These are phyloP conservation scores for Brassica hybrid DNA, from an alignment of 441 rosid genomes.

Conservation along the genomic window DNA sequence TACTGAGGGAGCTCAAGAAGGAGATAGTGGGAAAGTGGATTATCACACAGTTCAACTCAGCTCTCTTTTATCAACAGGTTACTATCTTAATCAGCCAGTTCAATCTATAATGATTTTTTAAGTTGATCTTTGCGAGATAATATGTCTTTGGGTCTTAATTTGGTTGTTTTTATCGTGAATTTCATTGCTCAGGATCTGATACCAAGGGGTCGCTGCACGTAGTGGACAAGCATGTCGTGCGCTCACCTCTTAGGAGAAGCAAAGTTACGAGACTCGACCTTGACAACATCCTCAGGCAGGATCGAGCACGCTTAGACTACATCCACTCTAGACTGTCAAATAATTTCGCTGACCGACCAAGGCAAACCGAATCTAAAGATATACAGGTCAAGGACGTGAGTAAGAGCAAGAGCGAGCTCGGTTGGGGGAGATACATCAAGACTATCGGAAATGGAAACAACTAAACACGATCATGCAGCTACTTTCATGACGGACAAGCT, in stretches of 20 bases:
- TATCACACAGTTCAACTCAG: conserved; percentile 30
- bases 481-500: not conserved
- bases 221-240: conserved; percentile 68
- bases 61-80: not conserved
- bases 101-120: conserved; percentile 3
- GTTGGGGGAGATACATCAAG: not conserved
- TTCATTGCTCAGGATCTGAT: not conserved
- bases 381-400: conserved; percentile 54
- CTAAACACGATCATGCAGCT: not conserved
- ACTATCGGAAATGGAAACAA: not conserved
- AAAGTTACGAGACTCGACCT: conserved; percentile 37
- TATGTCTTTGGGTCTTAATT: not conserved
- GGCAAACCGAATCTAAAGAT: conserved; percentile 21
- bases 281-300: conserved; percentile 49
- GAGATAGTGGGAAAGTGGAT: not conserved
- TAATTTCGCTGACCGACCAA: not conserved
- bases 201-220: conserved; percentile 49
- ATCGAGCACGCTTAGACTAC: conserved; percentile 53
- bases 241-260: conserved; percentile 38
- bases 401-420: not conserved
- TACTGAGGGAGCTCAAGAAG: conserved; percentile 31
- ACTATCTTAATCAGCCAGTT: not conserved
- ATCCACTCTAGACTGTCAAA: conserved; percentile 51
- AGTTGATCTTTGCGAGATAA: not conserved
- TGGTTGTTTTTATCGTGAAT: not conserved